Base-by-base conservation (phyloP, 305 asterid genomes). In the Withania somnifera region DNA sequence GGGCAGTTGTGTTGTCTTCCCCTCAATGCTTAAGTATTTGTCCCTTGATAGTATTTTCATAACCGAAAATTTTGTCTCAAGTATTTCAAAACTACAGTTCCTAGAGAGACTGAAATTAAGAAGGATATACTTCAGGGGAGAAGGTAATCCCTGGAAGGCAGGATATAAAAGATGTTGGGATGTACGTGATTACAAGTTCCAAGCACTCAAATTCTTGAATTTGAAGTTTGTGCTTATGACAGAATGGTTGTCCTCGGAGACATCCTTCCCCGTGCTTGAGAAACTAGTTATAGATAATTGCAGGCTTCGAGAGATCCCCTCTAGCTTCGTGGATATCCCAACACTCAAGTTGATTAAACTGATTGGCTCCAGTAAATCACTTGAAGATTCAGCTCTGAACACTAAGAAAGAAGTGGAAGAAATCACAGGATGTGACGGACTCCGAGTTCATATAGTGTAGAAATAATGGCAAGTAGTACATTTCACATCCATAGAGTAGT, bases 61-160 rank as follows among this genome's bases (percentile, higher is more conserved):
- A 11, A 82, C 85, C 17, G 83, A 85, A 81, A 6, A 54, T 22
- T 0, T 20, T 7, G 58, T 83, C 6, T 82, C 80, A 0, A 26
- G 11, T 5, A 11, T 83, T 63, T 84, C 80, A 26, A 63, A 11
- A 36, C 14, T 77, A 17, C 63, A 7, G 3, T 53, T 61, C 14
- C 84, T 83, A 17, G 84, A 77, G 50, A 82, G 53, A 17, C 86
- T 86, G 4, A 83, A 81, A 36, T 34, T 84, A 28, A 10, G 13
- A 34, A 1, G 3, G n/a, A n/a, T 52, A 11, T 56, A 80, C 54
- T 83, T 42, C n/a, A 78, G 47, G 8, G 3, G n/a, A 0, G 28
- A 36, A 11, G 79, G 69, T 7, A n/a, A 45, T 61, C 14, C 11
- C 42, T n/a, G n/a, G n/a, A n/a, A 28, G 69, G 1, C 22, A 2